A percentile compares a stretch with the other conserved stretches of the same genome.
Evolutionary conservation across 169 alveolate species (phyloP).

Genomic region (Plasmodium chabaudi): DNA sequence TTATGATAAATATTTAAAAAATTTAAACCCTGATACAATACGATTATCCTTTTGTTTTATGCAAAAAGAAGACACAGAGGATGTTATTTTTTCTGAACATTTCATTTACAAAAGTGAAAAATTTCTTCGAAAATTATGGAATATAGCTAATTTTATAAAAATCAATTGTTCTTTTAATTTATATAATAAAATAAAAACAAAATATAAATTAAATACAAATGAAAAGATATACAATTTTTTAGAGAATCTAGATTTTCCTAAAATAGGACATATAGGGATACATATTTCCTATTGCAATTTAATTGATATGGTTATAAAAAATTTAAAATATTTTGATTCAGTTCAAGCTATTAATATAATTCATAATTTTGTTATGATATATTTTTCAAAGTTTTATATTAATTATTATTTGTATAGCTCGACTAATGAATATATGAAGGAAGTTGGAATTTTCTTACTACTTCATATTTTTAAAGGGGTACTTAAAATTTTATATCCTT

Average conservation of each 20-base stretch:
- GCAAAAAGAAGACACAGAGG: constrained; percentile 28
- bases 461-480: constrained; percentile 30
- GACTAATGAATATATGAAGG: not conserved
- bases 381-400: constrained; percentile 44
- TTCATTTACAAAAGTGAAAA: constrained; percentile 25
- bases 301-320: not conserved
- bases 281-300: constrained; percentile 4
- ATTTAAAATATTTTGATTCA: constrained; percentile 18
- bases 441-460: not conserved
- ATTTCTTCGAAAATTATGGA: constrained; percentile 46
- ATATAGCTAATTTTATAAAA: constrained; percentile 24
- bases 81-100: constrained; percentile 16
- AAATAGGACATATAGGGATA: constrained; percentile 24
- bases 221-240: constrained; percentile 5
- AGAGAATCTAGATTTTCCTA: not conserved
- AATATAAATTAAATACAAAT: not conserved
- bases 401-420: not conserved
- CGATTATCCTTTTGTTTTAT: constrained; percentile 31
- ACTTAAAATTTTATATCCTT: constrained; percentile 29
- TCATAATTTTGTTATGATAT: constrained; percentile 13
- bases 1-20: constrained; percentile 16
- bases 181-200: not conserved
- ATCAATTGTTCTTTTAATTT: constrained; percentile 11
- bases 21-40: constrained; percentile 12
- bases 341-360: constrained; percentile 10